These are phyloP conservation scores for Yamadazyma mexicana DNA, from an alignment of 1,139 yeast species.

Conservation along the genomic window DNA sequence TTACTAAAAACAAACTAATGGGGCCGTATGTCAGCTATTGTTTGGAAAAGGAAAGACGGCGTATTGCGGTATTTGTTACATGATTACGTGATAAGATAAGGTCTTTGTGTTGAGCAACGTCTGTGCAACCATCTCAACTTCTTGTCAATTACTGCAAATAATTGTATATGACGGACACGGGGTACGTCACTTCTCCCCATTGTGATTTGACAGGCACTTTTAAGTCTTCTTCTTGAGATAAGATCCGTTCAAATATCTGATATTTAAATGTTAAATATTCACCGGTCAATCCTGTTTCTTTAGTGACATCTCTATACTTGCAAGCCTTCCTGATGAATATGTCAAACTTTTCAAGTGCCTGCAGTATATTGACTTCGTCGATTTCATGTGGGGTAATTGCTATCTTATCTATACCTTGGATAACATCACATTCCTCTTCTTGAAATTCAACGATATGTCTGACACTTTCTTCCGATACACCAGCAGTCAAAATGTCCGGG, in stretches of 20 bases:
- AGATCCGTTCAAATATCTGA: conserved; percentile 7
- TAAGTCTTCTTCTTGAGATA: conserved; percentile 7
- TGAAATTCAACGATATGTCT: conserved; percentile 21
- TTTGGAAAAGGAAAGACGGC: too few species aligned
- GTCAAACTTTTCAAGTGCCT: conserved; percentile 10
- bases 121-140: too few species aligned
- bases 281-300: conserved; percentile 6
- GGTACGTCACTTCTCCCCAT: conserved; percentile 11
- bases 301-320: conserved; percentile 3
- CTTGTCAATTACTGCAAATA: conserved; percentile 6
- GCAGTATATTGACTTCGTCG: conserved; percentile 5
- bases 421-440: conserved; percentile 25
- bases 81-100: too few species aligned
- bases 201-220: conserved; percentile 2
- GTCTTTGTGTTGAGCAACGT: too few species aligned
- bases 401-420: conserved; percentile 24
- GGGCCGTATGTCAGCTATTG: too few species aligned
- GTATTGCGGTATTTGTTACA: too few species aligned
- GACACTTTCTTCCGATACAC: conserved; percentile 7
- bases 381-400: conserved; percentile 13
- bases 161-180: conserved; percentile 12
- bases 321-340: conserved; percentile 11
- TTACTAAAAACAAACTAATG: too few species aligned
- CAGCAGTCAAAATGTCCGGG: conserved; percentile 8
- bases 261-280: conserved; percentile 13